Percentiles rank a stretch among this genome's conserved stretches.
phyloP scores from a whole-genome alignment of 768 basidiomycete genomes.

The Xerocomellus dryophilus region DNA sequence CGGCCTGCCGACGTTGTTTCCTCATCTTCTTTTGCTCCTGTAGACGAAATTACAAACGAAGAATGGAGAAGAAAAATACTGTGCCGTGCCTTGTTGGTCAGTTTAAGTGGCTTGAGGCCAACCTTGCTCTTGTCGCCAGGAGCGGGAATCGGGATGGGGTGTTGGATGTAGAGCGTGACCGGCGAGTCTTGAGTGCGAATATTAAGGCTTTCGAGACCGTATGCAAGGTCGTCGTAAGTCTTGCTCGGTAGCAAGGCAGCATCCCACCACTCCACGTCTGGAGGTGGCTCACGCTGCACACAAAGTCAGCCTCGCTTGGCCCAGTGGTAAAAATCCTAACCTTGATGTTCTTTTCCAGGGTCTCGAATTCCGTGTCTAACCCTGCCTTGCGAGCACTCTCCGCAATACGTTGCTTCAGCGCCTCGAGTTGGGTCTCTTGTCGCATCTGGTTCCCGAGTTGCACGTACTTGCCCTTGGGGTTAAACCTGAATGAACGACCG shows the following conservation, averaged over 20 bases:
- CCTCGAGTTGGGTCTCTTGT: slow-evolving; percentile 80
- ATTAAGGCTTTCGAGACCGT: slow-evolving; percentile 55
- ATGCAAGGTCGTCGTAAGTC: slow-evolving; percentile 70
- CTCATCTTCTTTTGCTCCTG: slow-evolving; percentile 97
- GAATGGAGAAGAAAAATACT: background rate
- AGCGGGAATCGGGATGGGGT: slow-evolving; percentile 94
- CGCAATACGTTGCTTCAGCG: slow-evolving; percentile 87
- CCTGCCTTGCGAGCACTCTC: slow-evolving; percentile 93
- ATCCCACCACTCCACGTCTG: slow-evolving; percentile 98
- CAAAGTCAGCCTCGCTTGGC: background rate
- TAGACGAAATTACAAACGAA: slow-evolving; percentile 2
- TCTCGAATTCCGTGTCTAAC: slow-evolving; percentile 88
- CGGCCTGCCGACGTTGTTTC: slow-evolving; percentile 81
- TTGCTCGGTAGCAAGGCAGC: slow-evolving; percentile 76
- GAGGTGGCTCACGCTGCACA: slow-evolving; percentile 77
- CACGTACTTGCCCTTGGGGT: slow-evolving; percentile 89
- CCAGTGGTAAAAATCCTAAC: slow-evolving; percentile 38
- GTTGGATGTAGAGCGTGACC: slow-evolving; percentile 89
- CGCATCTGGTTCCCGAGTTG: slow-evolving; percentile 67
- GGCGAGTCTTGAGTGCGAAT: slow-evolving; percentile 68
- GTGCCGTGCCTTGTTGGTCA: slow-evolving; percentile 75
- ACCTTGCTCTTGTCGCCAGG: slow-evolving; percentile 82
- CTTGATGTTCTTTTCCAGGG: slow-evolving; percentile 85
- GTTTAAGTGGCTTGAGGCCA: slow-evolving; percentile 79
- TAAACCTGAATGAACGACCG: slow-evolving; percentile 77